Conservation (phyloP, 306 rosid genomes). For the Vigna trinervia region DNA sequence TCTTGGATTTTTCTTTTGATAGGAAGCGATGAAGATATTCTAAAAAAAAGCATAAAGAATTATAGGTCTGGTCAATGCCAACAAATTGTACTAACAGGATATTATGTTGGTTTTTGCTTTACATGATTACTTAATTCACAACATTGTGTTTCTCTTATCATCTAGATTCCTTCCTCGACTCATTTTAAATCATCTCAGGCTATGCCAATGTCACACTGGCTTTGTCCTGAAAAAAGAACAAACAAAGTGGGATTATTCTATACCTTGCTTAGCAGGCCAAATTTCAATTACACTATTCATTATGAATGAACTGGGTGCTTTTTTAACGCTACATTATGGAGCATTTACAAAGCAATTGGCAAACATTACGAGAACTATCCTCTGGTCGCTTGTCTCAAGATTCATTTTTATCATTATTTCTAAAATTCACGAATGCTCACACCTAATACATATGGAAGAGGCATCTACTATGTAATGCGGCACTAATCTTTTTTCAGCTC, state of each 20-base stretch:
- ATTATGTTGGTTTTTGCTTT: constrained; percentile 48
- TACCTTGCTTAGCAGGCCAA: constrained; percentile 15
- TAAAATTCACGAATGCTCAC: not conserved
- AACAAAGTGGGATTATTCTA: constrained; percentile 9
- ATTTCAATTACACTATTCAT: not conserved
- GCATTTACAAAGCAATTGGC: constrained; percentile 11
- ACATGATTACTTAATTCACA: constrained; percentile 41
- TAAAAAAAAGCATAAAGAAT: constrained; percentile 43
- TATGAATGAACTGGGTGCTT: not conserved
- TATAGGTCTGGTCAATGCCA: constrained; percentile 49
- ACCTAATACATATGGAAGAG: not conserved
- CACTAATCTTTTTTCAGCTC: constrained; percentile 8
- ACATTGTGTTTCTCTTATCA: constrained; percentile 26
- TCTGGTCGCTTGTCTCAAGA: not conserved
- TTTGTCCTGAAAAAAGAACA: constrained; percentile 19
- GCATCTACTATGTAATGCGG: constrained; percentile 24
- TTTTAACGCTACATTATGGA: not conserved
- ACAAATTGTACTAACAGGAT: constrained; percentile 52
- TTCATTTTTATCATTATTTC: constrained; percentile 3
- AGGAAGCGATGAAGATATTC: constrained; percentile 50
- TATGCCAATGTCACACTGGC: constrained; percentile 13
- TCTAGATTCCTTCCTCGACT: constrained; percentile 43
- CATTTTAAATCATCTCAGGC: constrained; percentile 33
- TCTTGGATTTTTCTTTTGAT: constrained; percentile 57
- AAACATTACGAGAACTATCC: not conserved